Evolutionary conservation across 768 basidiomycete species (phyloP), one percentile per base, ranked within the genome.

Genomic region (Symmetrospora coprosmae): DNA sequence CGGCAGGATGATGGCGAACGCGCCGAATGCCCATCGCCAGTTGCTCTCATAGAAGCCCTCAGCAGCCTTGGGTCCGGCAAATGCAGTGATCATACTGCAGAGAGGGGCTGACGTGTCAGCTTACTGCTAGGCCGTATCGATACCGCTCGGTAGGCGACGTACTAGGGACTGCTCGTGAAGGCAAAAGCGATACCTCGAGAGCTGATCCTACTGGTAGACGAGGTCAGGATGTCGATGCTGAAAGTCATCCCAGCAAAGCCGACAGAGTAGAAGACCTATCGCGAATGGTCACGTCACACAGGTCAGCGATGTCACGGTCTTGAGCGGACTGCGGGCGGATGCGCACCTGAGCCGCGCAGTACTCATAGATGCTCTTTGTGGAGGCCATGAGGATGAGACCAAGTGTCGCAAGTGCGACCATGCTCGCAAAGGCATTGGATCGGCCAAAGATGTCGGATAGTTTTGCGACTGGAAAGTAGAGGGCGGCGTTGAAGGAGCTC

Each of bases 151-250:
- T n/a, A n/a, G n/a, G n/a, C n/a, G n/a, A n/a, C n/a, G n/a, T n/a
- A n/a, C n/a, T 50, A 65, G 16, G 65, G 65, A 7, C 46, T 50
- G 2, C 62, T 47, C 37, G 40, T 66, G 61, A 64, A 67, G 37
- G 69, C 69, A 59, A 64, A 70, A 5, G 69, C 69, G 4, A 70
- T 50, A 50, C 69, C 69, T 68, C 69, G 4, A 25, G 48, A 4
- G 30, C 35, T 48, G 14, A 60, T 25, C 2, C 25, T 35, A 1
- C 27, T 33, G 3, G 58, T 40, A 40, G 68, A 64, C 13, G 56
- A 58, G 1, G 62, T 60, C 27, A 59, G n/a, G 45, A 49, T 25
- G 39, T 59, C 55, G 21, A 59, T 46, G 25, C 28, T 49, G 43
- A 65, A 65, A 47, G 65, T 69, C 62, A 68, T 59, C 17, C 67